Evolutionary conservation across 2,329 filamentous ascomycete genomes (phyloP).

Genomic region (Aspergillus versicolor): DNA sequence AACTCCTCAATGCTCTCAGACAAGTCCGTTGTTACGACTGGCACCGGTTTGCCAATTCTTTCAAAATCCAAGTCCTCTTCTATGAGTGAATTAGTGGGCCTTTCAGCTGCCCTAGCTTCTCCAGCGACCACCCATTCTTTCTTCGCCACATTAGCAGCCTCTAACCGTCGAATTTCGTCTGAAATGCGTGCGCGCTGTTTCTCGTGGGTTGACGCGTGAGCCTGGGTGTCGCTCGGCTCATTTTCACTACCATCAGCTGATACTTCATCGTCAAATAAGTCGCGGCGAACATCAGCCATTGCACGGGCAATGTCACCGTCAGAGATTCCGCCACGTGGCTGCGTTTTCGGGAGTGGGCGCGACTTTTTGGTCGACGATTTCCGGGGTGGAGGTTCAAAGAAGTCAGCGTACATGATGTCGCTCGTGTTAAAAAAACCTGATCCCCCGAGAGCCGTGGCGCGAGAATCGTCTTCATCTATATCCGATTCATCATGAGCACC

Average conservation of each 20-base stretch:
- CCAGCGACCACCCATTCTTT: slow-evolving; percentile 87
- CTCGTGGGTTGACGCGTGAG: slow-evolving; percentile 71
- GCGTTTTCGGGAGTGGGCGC: slow-evolving; percentile 55
- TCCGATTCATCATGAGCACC: slow-evolving; percentile 67
- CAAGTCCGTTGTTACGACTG: slow-evolving; percentile 87
- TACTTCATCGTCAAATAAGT: slow-evolving; percentile 78
- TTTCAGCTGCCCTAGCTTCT: slow-evolving; percentile 77
- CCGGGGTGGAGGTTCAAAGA: slow-evolving; percentile 80
- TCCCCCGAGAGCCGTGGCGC: slow-evolving; percentile 57
- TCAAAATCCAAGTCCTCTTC: slow-evolving; percentile 97
- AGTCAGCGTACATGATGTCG: slow-evolving; percentile 86
- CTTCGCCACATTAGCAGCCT: slow-evolving; percentile 84
- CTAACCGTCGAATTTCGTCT: slow-evolving; percentile 87
- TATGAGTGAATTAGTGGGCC: slow-evolving; percentile 86
- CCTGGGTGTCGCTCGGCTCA: slow-evolving; percentile 52
- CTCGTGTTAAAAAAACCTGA: slow-evolving; percentile 73
- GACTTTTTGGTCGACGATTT: slow-evolving; percentile 62
- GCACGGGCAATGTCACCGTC: slow-evolving; percentile 74
- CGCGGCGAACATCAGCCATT: slow-evolving; percentile 82
- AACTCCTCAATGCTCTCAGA: slow-evolving; percentile 89
- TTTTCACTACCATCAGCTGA: slow-evolving; percentile 55
- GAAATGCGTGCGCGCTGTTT: slow-evolving; percentile 79
- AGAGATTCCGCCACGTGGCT: slow-evolving; percentile 46
- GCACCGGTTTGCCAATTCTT: slow-evolving; percentile 88
- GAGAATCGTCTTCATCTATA: slow-evolving; percentile 59